Evolutionary conservation across 345 rosid genomes (phyloP), one percentile per base, ranked within the genome.

Genomic region (Linum trigynum): DNA sequence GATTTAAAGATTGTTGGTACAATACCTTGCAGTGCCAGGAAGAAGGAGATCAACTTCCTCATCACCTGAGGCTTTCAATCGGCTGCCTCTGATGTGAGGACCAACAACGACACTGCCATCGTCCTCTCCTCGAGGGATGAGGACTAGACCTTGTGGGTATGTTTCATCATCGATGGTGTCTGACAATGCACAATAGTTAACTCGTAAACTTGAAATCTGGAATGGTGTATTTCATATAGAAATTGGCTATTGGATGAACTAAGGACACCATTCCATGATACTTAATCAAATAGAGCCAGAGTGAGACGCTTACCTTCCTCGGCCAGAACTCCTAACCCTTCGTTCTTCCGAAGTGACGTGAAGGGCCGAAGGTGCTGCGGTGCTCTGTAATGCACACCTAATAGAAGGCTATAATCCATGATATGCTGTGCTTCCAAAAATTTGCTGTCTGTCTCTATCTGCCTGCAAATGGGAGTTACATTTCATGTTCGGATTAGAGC

Each of bases 31-130:
- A 67, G 99, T 94, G 56, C 96, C 99, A 14, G 97, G 99, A 37
- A 94, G 99, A 65, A 94, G 95, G 68, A 94, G 99, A 81, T 94
- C 97, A 14, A 94, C 99, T 79, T 85, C 99, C 84, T 85, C 96
- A 65, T 86, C 82, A 32, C 98, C 97, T 17, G 72, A 90, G 59
- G 95, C 92, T 64, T 95, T 81, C 71, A 94, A 72, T 64, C 95
- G 82, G 67, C 97, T 86, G 51, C 99, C 99, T 78, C 97, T 80
- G 15, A 94, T 81, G 71, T 90, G 99, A 70, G 99, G 76, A 38
- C 97, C 96, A 57, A 83, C 92, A 50, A 88, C 88, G n/a, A 77
- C 79, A 67, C 78, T 85, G 65, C 70, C 67, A 76, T 83, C 85
- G 51, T 82, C 94, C 11, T 75, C 74, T 67, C 86, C 98, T 0